A percentile compares a stretch with the other conserved stretches of the same genome.
These are phyloP conservation scores for Manihot esculenta DNA, from an alignment of 441 rosid species.

Conservation along the genomic window DNA sequence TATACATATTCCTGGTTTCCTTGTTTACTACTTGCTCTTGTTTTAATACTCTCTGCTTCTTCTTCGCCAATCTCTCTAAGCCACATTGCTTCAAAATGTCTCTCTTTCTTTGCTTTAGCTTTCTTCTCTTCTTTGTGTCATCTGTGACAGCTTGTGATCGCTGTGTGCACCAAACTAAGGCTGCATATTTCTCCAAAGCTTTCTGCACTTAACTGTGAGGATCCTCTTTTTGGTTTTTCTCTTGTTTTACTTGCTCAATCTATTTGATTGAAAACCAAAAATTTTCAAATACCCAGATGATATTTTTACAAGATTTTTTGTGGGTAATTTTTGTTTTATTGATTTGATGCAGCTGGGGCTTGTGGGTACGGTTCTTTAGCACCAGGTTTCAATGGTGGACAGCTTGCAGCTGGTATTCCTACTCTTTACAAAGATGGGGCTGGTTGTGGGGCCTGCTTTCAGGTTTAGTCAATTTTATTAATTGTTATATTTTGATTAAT, in stretches of 20 bases:
- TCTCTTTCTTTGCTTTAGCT: constrained; percentile 21
- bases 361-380: constrained; percentile 82
- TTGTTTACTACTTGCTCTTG: not conserved
- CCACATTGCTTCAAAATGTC: constrained; percentile 28
- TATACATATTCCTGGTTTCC: not conserved
- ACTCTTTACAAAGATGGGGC: constrained; percentile 77
- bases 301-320: constrained; percentile 18
- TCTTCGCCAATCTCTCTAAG: not conserved
- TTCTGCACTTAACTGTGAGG: constrained; percentile 66
- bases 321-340: constrained; percentile 28
- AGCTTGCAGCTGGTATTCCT: constrained; percentile 67
- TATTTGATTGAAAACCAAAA: not conserved
- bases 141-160: constrained; percentile 71
- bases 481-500: not conserved
- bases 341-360: constrained; percentile 66
- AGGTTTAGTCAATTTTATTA: constrained; percentile 28
- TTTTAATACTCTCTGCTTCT: not conserved
- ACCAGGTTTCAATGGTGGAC: constrained; percentile 51
- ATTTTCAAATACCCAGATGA: constrained; percentile 19
- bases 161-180: constrained; percentile 68
- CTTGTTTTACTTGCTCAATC: not conserved
- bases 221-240: not conserved
- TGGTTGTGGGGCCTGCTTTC: constrained; percentile 90
- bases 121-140: constrained; percentile 40
- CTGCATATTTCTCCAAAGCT: constrained; percentile 61